Conservation (phyloP, 176 grass and related monocot genomes). For the Bolboschoenus planiculmis region DNA sequence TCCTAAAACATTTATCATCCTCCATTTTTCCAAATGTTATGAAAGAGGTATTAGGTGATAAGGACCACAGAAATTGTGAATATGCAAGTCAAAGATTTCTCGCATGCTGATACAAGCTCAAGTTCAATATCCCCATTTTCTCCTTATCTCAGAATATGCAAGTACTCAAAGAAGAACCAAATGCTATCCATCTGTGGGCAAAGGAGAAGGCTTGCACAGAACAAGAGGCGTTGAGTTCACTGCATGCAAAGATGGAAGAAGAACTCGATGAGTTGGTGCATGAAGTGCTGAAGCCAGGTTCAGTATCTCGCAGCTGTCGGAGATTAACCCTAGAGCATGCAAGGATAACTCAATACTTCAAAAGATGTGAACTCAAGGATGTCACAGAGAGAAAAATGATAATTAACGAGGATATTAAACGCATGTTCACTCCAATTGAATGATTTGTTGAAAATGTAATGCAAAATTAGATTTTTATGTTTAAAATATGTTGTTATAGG, state of each 20-base stretch:
- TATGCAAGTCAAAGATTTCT: no score
- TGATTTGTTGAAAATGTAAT: no score
- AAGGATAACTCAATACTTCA: background rate
- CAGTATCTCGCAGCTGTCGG: background rate
- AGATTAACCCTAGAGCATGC: background rate
- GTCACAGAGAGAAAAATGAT: background rate
- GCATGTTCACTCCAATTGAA: background rate
- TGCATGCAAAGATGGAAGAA: background rate
- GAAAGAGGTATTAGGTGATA: no score
- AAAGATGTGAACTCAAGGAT: background rate
- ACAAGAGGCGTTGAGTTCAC: background rate
- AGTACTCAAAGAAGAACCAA: background rate
- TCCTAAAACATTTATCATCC: no score
- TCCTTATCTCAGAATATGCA: background rate
- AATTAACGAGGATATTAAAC: background rate
- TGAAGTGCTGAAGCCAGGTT: background rate
- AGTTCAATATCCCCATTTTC: background rate
- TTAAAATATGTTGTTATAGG: no score
- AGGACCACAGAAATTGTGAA: no score
- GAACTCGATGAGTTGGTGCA: background rate
- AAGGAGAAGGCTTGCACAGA: background rate
- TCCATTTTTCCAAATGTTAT: no score
- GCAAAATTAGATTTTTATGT: no score
- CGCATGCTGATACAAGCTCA: no score
- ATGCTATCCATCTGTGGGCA: background rate